phyloP scores from a whole-genome alignment of 441 rosid species.

The Euphorbia schlechtendalii region DNA sequence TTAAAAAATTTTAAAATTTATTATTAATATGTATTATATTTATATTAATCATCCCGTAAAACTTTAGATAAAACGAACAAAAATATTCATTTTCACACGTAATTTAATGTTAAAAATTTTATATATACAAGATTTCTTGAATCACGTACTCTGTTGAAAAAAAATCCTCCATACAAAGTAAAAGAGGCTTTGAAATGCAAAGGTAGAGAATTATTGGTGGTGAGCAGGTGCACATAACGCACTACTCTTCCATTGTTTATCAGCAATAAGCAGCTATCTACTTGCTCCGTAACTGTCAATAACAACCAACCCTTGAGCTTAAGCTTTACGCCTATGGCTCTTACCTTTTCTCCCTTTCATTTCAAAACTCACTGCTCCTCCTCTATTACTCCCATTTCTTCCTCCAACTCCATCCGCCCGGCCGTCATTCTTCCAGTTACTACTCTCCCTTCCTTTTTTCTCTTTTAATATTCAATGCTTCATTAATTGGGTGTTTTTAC shows the following conservation, averaged over 20 bases:
- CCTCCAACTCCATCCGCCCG: conserved; percentile 45
- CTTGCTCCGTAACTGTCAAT: conserved; percentile 10
- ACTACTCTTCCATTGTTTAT: neutral
- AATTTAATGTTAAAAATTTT: too few relatives aligned
- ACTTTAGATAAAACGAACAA: too few relatives aligned
- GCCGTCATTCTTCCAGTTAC: conserved; percentile 86
- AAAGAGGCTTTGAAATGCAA: too few relatives aligned
- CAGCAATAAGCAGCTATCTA: neutral
- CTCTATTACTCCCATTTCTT: conserved; percentile 15
- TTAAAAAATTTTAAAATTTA: too few relatives aligned
- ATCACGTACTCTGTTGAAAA: too few relatives aligned
- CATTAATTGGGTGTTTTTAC: conserved; percentile 2
- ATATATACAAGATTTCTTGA: too few relatives aligned
- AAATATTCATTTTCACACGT: too few relatives aligned
- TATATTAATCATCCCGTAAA: too few relatives aligned
- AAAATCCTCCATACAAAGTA: too few relatives aligned
- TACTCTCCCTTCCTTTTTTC: conserved; percentile 13
- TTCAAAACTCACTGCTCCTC: conserved; percentile 29
- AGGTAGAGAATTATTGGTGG: conserved; percentile 11
- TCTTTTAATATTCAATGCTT: neutral
- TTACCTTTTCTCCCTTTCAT: conserved; percentile 34
- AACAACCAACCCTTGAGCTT: neutral
- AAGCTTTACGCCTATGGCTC: conserved; percentile 34
- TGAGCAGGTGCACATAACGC: conserved; percentile 11
- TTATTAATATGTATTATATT: too few relatives aligned